Evolutionary conservation across 805 yeast genomes (phyloP).

Genomic region (Candida xyloterini): DNA sequence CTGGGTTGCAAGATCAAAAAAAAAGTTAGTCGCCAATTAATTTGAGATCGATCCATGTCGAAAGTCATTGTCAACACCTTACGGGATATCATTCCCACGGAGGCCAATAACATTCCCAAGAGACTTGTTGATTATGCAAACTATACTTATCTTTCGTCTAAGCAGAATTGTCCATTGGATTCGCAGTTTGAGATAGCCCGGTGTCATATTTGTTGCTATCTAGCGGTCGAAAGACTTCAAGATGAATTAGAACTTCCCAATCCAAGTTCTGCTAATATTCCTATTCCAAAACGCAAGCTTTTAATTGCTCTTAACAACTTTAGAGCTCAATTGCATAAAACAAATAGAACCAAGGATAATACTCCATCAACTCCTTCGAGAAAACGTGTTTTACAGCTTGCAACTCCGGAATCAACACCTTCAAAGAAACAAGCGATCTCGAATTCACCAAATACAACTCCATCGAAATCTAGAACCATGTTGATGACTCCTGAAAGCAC

Average conservation of each 20-base stretch:
- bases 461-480: conserved; percentile 1
- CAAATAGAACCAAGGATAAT: neutral
- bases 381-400: conserved; percentile 10
- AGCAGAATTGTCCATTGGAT: conserved; percentile 43
- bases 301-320: conserved; percentile 45
- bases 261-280: conserved; percentile 52
- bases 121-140: conserved; percentile 39
- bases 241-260: conserved; percentile 43
- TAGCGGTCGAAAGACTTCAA: conserved; percentile 52
- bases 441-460: neutral
- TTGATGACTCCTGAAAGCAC: conserved; percentile 21
- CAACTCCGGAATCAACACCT: conserved; percentile 21
- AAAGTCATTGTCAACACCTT: conserved; percentile 36
- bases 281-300: conserved; percentile 48
- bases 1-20: conserved; percentile 6
- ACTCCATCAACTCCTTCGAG: conserved; percentile 28
- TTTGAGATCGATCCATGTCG: conserved; percentile 25
- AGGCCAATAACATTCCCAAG: conserved; percentile 42
- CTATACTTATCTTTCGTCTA: conserved; percentile 52
- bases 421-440: conserved; percentile 5
- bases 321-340: conserved; percentile 34
- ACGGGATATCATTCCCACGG: conserved; percentile 49
- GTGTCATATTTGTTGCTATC: conserved; percentile 61
- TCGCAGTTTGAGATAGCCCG: conserved; percentile 62
- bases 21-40: neutral